Evolutionary conservation across 1,284 basidiomycete genomes (phyloP), one percentile per base, ranked within the genome.

Genomic region (Sporisorium scitamineum): DNA sequence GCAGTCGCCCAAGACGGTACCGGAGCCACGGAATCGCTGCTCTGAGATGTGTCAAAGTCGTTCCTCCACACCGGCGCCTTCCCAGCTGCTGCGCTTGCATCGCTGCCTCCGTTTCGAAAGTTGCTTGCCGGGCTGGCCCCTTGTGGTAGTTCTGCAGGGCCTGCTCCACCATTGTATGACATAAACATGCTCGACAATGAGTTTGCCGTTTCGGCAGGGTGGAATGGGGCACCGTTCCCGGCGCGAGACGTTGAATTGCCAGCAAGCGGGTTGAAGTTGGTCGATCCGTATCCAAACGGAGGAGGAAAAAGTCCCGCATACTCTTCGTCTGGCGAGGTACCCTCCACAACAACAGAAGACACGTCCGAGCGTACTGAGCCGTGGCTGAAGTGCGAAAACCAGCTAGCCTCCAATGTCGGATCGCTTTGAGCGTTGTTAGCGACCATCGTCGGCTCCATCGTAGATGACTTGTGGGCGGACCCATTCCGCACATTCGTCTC

Each of bases 181-280:
- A 74, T 53, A 29, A 69, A 69, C 54, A 74, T 74, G 55, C 71
- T 74, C 18, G 71, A 74, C 5, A 74, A 45, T 9, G 71, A 69
- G 24, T 69, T 67, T 11, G 71, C 22, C 26, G 66, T 52, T 55
- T 68, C 66, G 47, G 54, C 59, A 34, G 61, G 66, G 31, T 57
- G 61, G 27, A 73, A 52, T 3, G 60, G 56, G 10, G 55, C 59
- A n/a, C 53, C 50, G 14, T 61, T 61, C 0, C 42, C 42, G 9
- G 55, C 32, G 3, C 68, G 63, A 26, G 56, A 61, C 7, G 72
- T 75, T 3, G 72, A 70, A 32, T 75, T 70, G 44, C 72, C 72
- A 1, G 72, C 72, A 5, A 75, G 55, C 8, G 72, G 72, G 27
- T 75, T 75, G 53, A 75, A 70, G 48, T 70, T 51, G 54, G 34